These are phyloP conservation scores for Fragosphaeria purpurea DNA, from an alignment of 2,329 filamentous ascomycete species.

Conservation along the genomic window DNA sequence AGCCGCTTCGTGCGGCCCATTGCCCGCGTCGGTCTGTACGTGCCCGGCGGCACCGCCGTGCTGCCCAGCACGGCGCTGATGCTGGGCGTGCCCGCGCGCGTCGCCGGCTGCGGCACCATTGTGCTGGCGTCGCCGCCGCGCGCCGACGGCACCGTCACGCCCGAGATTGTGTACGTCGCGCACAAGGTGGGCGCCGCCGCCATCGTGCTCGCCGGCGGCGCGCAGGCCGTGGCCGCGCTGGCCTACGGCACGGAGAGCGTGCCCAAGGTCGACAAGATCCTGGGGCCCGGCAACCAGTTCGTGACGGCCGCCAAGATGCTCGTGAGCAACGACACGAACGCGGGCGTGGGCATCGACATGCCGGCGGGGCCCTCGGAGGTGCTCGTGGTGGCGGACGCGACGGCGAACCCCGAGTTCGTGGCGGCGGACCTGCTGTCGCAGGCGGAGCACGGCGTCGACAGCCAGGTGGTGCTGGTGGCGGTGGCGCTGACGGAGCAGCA, in stretches of 20 bases:
- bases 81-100: constrained; percentile 95
- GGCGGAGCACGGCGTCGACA: constrained; percentile 93
- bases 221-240: constrained; percentile 91
- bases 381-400: constrained; percentile 84
- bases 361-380: constrained; percentile 94
- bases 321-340: constrained; percentile 93
- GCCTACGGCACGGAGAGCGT: constrained; percentile 94
- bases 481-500: constrained; percentile 65
- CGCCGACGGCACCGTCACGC: constrained; percentile 79
- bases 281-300: constrained; percentile 96
- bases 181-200: constrained; percentile 95
- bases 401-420: constrained; percentile 86
- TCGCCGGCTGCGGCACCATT: constrained; percentile 91
- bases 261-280: constrained; percentile 96
- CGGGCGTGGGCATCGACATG: constrained; percentile 95
- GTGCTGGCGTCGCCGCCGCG: constrained; percentile 87
- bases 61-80: constrained; percentile 93
- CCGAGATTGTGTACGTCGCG: constrained; percentile 93
- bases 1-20: constrained; percentile 88
- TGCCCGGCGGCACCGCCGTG: constrained; percentile 94
- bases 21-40: constrained; percentile 90
- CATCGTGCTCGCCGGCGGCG: constrained; percentile 90
- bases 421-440: constrained; percentile 88
- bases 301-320: constrained; percentile 98
- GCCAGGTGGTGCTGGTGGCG: constrained; percentile 85